Evolutionary conservation across 768 basidiomycete genomes (phyloP), one percentile per base, ranked within the genome.

Genomic region (Phlebiopsis flavidoalba): DNA sequence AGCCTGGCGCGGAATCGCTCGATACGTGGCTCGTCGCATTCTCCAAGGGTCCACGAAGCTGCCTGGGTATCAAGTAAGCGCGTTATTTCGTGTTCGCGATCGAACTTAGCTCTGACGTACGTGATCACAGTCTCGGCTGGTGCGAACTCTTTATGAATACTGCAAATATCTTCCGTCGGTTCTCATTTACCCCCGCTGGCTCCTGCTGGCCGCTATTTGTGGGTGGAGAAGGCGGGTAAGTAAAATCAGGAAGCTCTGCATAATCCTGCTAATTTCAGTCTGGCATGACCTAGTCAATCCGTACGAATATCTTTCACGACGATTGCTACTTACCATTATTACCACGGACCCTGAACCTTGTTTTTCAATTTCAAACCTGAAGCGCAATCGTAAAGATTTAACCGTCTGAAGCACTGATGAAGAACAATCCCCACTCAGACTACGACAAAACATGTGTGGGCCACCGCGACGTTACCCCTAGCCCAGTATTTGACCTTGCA

Each of bases 1-100:
- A 69, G 17, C 63, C 70, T 5, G 63, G 74, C 40, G 70, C 74
- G 8, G 65, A 68, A 14, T 69, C 74, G 17, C 73, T 80, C 31
- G 78, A 79, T 17, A 71, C 71, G 24, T 75, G 76, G 58, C 69
- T 80, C 8, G 76, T 78, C 6, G 64, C 75, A 15, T 79, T 81
- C 63, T 77, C 76, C 22, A 78, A 75, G 63, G 80, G 79, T 0
- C 77, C 78, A 6, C 65, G 80, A n/a, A 75, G 74, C 51, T 80
- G 80, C 59, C 59, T 79, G 5, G 79, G 78, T 11, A 74, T 79
- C 22, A 79, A 79, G 77, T 80, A 47, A 31, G 77, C 19, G 35
- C 52, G n/a, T 7, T 21, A n/a, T n/a, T 36, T 8, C 2, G 12
- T 53, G 7, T 31, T 31, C 7, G 5, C 31, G n/a, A n/a, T 36